Conservation (phyloP, 2,329 filamentous ascomycete genomes). For the Nothomitra cinnamomea region DNA sequence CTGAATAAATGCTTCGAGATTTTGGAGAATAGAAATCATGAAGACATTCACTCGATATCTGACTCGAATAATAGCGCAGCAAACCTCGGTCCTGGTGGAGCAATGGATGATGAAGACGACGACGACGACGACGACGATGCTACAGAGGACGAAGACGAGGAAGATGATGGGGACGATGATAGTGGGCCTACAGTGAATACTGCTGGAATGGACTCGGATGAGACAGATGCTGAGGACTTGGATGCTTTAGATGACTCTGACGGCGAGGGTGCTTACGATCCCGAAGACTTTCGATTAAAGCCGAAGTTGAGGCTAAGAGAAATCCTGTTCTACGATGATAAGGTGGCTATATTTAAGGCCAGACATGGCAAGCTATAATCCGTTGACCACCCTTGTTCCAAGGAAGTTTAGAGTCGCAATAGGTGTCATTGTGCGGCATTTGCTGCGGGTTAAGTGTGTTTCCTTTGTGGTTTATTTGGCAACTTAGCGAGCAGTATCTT, state of each 20-base stretch:
- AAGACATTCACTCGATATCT: constrained; percentile 19
- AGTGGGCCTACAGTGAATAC: constrained; percentile 9
- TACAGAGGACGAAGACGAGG: constrained; percentile 27
- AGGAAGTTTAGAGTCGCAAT: no score
- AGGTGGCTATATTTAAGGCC: constrained; percentile 64
- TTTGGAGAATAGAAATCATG: constrained; percentile 41
- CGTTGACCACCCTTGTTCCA: no score
- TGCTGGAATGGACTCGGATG: constrained; percentile 11
- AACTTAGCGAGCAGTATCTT: no score
- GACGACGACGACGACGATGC: constrained; percentile 25
- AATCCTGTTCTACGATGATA: constrained; percentile 74
- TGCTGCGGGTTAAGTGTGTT: no score
- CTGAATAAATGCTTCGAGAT: constrained; percentile 70
- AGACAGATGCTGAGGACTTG: constrained; percentile 14
- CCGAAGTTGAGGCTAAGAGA: constrained; percentile 48
- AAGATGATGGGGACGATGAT: constrained; percentile 29
- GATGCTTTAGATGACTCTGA: constrained; percentile 26
- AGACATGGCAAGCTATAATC: constrained; percentile 34
- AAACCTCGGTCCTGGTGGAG: constrained; percentile 24
- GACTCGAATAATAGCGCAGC: constrained; percentile 21
- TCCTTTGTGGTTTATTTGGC: no score
- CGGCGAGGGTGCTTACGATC: constrained; percentile 26
- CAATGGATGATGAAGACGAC: constrained; percentile 28
- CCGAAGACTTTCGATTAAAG: constrained; percentile 30
- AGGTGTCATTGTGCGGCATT: no score